A percentile compares a stretch with the other conserved stretches of the same genome.
Conservation (phyloP, 495 filamentous ascomycete genomes). For the Elasticomyces elasticus region DNA sequence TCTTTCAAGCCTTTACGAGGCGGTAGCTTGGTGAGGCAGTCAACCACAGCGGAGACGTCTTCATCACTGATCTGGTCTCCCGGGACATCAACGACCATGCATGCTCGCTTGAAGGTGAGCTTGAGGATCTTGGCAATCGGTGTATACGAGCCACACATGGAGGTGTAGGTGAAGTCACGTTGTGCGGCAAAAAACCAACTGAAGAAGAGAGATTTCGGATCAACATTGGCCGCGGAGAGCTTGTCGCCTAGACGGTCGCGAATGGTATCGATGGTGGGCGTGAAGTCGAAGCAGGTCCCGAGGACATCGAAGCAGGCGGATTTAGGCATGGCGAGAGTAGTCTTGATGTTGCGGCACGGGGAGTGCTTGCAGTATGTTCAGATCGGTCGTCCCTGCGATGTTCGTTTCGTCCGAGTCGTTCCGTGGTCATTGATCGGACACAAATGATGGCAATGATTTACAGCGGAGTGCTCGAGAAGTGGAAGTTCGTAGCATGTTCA, state of each 20-base stretch:
- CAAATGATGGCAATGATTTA: too few relatives aligned
- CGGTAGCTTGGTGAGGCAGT: slow-evolving; percentile 1
- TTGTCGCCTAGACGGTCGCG: slow-evolving; percentile 7
- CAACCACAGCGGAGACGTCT: slow-evolving; percentile 17
- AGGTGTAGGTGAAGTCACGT: slow-evolving; percentile 18
- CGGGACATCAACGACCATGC: slow-evolving; percentile 15
- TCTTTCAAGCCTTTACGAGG: slow-evolving; percentile 14
- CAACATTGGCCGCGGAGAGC: slow-evolving; percentile 12
- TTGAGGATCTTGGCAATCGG: slow-evolving; percentile 17
- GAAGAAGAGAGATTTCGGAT: slow-evolving; percentile 19
- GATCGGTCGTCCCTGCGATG: too few relatives aligned
- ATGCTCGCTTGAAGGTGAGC: slow-evolving; percentile 15
- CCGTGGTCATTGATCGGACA: too few relatives aligned
- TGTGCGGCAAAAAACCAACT: slow-evolving; percentile 21
- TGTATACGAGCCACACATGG: slow-evolving; percentile 11
- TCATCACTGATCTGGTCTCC: slow-evolving; percentile 13
- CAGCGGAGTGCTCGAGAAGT: too few relatives aligned
- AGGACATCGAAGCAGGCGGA: slow-evolving; percentile 21
- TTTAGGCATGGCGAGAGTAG: too few relatives aligned
- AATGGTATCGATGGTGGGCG: slow-evolving; percentile 11
- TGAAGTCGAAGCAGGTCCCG: slow-evolving; percentile 20
- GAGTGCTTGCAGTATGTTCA: not conserved
- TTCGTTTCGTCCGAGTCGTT: too few relatives aligned
- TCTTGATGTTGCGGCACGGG: too few relatives aligned
- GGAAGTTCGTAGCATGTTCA: too few relatives aligned